These are phyloP conservation scores for Kazachstania psychrophila DNA, from an alignment of 805 yeast species.

Conservation along the genomic window DNA sequence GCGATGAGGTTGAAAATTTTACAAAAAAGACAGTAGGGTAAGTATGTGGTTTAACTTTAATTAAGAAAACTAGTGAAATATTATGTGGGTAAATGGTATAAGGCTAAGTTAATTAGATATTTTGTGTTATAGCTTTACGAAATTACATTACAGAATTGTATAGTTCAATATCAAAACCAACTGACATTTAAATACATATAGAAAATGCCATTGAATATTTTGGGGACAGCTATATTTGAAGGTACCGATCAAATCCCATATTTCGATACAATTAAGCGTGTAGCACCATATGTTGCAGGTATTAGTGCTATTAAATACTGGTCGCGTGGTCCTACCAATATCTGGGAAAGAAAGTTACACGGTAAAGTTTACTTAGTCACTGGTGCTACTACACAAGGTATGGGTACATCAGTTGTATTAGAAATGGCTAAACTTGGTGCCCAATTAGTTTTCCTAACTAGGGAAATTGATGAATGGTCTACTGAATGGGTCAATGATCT, in stretches of 20 bases:
- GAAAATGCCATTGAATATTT: slow-evolving; percentile 78
- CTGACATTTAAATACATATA: background rate
- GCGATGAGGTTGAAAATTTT: slow-evolving; percentile 17
- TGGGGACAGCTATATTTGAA: slow-evolving; percentile 57
- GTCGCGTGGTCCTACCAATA: slow-evolving; percentile 70
- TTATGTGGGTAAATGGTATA: background rate
- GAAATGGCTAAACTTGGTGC: slow-evolving; percentile 81
- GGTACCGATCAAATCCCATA: slow-evolving; percentile 75
- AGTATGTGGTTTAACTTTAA: no score
- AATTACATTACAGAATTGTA: no score
- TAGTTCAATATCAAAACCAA: no score
- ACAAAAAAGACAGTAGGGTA: background rate
- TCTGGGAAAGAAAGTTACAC: slow-evolving; percentile 89
- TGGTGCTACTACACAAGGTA: slow-evolving; percentile 85
- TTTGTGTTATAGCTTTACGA: no score
- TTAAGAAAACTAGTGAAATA: no score
- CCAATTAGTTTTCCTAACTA: slow-evolving; percentile 64
- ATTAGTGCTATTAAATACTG: slow-evolving; percentile 54
- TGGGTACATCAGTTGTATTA: slow-evolving; percentile 67
- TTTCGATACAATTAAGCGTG: slow-evolving; percentile 47
- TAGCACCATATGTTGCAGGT: slow-evolving; percentile 46
- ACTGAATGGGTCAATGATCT: slow-evolving; percentile 72
- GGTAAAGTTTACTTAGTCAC: slow-evolving; percentile 77
- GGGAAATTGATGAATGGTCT: slow-evolving; percentile 65
- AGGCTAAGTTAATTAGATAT: no score